Base-by-base conservation (phyloP, 2,329 filamentous ascomycete genomes). In the Aspergillus intermedius region DNA sequence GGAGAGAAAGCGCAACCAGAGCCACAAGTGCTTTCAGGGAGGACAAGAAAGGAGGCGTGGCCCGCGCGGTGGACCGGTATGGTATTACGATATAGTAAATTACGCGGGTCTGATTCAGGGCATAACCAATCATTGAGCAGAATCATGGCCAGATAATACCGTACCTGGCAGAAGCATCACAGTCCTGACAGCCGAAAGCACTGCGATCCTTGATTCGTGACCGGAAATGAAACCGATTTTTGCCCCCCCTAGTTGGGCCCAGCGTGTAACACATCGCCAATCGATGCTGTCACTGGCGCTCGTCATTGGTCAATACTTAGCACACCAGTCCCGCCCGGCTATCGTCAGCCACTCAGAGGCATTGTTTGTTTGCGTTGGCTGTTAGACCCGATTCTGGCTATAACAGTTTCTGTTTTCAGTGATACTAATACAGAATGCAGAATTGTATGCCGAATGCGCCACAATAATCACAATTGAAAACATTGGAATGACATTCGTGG, bases 1-100 rank as follows among this genome's bases (percentile, higher is more conserved):
- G 40, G 17, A 15, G 30, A 45, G 45, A 50, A 48, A 51, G 44
- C 43, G 56, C 35, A 54, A 50, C 51, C 44, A 55, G 48, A 53
- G 53, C 53, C 46, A 51, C n/a, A 54, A 53, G 40, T 15, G 48
- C 46, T 51, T 57, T 56, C 47, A 59, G 56, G 54, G 60, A 58
- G 55, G 55, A 55, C 25, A 54, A 56, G 52, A 64, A 65, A 64
- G 60, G 62, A 63, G 61, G 60, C 53, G 58, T 51, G 55, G 51
- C 52, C 54, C 52, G 48, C 50, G 49, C 45, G 47, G 60, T 63
- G 59, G 62, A 59, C 52, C 57, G 48, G 52, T 45, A 54, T 25
- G 45, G 50, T 54, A 44, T 15, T 42, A 40, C 35, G 25, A 28
- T 42, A 40, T 37, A 22, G 19, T 48, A 7, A 44, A 3, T 44